Conservation (phyloP, 1,139 yeast species). For the Taiozyma sp. region DNA sequence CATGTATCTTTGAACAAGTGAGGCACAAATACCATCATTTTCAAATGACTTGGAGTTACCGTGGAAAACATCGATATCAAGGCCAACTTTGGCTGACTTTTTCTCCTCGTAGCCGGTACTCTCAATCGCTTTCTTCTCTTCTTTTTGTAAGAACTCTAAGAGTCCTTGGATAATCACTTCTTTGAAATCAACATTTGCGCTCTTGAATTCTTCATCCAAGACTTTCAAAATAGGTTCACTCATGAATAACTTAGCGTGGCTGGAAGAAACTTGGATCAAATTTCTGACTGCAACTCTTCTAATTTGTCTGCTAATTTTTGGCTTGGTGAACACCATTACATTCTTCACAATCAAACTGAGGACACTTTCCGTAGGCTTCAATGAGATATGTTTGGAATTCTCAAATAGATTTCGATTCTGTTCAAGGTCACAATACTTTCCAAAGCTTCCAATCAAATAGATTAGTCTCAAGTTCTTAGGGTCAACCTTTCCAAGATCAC, state of each 20-base stretch:
- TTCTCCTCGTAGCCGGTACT: constrained; percentile 32
- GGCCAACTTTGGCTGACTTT: constrained; percentile 27
- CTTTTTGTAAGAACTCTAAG: constrained; percentile 45
- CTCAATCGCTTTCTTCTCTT: constrained; percentile 42
- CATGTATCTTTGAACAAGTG: constrained; percentile 61
- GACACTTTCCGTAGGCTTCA: constrained; percentile 48
- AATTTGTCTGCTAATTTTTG: constrained; percentile 28
- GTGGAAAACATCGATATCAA: constrained; percentile 47
- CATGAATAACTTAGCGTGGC: constrained; percentile 58
- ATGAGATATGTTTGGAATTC: constrained; percentile 32
- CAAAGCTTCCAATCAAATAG: constrained; percentile 63
- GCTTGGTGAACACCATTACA: constrained; percentile 45
- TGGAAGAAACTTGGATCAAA: constrained; percentile 49
- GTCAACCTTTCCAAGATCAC: constrained; percentile 28
- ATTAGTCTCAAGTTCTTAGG: constrained; percentile 51
- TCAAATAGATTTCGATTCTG: constrained; percentile 36
- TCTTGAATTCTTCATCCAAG: constrained; percentile 45
- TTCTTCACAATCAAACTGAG: constrained; percentile 51
- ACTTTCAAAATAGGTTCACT: constrained; percentile 46
- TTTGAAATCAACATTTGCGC: constrained; percentile 33
- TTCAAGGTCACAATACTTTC: constrained; percentile 59
- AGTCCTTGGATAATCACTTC: constrained; percentile 50
- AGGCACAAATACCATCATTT: constrained; percentile 68
- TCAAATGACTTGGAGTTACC: constrained; percentile 41
- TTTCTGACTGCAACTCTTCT: constrained; percentile 51